Percentiles rank a stretch among this genome's conserved stretches.
These are phyloP conservation scores for Comarum palustre DNA, from an alignment of 306 rosid species.

Conservation along the genomic window DNA sequence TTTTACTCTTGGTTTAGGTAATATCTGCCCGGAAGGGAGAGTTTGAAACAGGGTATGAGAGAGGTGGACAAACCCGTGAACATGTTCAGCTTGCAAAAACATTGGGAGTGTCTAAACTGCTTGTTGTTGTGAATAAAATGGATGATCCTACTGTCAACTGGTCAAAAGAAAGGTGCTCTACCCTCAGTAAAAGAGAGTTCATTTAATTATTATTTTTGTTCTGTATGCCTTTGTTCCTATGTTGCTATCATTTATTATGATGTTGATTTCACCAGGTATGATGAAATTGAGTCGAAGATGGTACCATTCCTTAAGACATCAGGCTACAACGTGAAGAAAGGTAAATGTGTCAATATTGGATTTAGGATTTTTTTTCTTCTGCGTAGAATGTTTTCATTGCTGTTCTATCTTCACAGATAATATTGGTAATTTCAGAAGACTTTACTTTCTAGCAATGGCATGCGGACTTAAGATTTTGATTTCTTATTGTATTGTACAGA, in stretches of 20 bases:
- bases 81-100: conserved; percentile 98
- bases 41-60: conserved; percentile 98
- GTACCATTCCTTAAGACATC: conserved; percentile 73
- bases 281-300: conserved; percentile 92
- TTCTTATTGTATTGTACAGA: conserved; percentile 39
- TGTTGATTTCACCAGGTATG: conserved; percentile 54
- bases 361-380: not conserved
- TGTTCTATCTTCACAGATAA: not conserved
- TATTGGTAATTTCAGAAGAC: not conserved
- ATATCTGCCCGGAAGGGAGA: conserved; percentile 99
- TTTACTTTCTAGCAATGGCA: not conserved
- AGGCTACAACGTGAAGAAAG: conserved; percentile 96
- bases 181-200: not conserved
- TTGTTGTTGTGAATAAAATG: conserved; percentile 94
- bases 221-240: conserved; percentile 1
- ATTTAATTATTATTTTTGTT: not conserved
- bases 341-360: conserved; percentile 27
- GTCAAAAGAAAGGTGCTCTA: conserved; percentile 84
- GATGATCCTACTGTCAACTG: conserved; percentile 93
- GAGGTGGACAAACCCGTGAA: conserved; percentile 99
- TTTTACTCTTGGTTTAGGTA: conserved; percentile 45
- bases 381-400: not conserved
- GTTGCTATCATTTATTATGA: not conserved
- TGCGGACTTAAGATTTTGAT: not conserved
- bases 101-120: conserved; percentile 80